phyloP scores from a whole-genome alignment of 2,329 filamentous ascomycete species.

The Teratosphaeria pseudoeucalypti region DNA sequence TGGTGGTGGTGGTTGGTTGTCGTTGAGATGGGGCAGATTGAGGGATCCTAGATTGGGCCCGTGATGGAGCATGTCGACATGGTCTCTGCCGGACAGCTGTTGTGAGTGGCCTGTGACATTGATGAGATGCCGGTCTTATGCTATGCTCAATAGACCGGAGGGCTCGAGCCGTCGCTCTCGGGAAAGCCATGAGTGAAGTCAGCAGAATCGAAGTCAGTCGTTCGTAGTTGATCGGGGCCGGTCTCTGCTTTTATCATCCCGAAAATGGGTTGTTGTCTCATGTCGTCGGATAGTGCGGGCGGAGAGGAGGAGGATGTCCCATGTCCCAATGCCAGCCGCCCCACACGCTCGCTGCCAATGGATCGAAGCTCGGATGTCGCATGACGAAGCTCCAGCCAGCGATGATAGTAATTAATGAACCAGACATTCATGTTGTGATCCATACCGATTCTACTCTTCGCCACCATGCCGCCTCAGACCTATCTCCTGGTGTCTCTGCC shows the following conservation, averaged over 20 bases:
- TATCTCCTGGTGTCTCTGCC: constrained; percentile 89
- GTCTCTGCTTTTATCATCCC: not conserved
- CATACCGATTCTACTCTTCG: not conserved
- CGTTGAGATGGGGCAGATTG: not conserved
- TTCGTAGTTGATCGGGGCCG: not conserved
- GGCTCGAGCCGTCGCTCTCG: not conserved
- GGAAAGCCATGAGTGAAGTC: not conserved
- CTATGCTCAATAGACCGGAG: not conserved
- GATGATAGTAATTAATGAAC: no score
- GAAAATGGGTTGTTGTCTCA: not conserved
- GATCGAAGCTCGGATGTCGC: constrained; percentile 3
- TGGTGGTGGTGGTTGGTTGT: not conserved
- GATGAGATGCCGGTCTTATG: not conserved
- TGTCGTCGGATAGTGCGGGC: not conserved
- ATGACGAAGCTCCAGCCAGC: no score
- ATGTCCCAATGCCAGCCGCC: constrained; percentile 1
- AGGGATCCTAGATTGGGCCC: not conserved
- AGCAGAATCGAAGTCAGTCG: no score
- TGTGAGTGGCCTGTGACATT: not conserved
- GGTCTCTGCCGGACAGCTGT: not conserved
- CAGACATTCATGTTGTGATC: not conserved
- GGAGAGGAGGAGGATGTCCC: not conserved
- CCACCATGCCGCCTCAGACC: constrained; percentile 36
- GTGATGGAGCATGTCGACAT: not conserved
- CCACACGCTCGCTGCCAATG: not conserved